Evolutionary conservation across 768 basidiomycete species (phyloP), one percentile per base, ranked within the genome.

Genomic region (Termitomyces eurrhizus): DNA sequence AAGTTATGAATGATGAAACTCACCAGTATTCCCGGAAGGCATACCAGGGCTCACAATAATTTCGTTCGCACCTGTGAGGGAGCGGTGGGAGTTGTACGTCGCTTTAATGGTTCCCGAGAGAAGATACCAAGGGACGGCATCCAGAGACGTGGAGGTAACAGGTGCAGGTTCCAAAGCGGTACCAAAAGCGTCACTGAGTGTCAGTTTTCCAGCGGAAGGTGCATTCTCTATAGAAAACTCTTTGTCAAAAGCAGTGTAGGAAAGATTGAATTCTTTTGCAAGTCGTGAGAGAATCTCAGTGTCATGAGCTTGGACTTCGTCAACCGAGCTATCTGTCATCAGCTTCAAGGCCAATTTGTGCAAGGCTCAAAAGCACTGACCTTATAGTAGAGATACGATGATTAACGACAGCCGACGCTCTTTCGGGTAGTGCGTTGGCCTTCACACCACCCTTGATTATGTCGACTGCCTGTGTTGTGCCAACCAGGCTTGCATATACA

Each of bases 401-500:
- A 67, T 92, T 90, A 33, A 92, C 79, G 26, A 91, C 70, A 0
- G 86, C 88, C 69, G 76, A 85, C 1, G 83, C 87, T 58, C 75
- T 78, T 72, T 93, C 92, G 0, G 92, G 92, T 26, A 95, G 80
- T 32, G 91, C 90, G 66, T 93, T 93, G 32, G 80, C 78, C 72
- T 92, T 92, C 33, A 87, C 82, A 12, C 86, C 87, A 24, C 85
- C 85, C n/a, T 77, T 74, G 39, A 86, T 79, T 13, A 94, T 68
- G 66, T 92, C 90, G 48, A 88, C 80, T 1, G 92, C 92, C 70
- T 92, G 89, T 1, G 92, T 92, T 4, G 89, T 92, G 37, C 84
- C 78, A 4, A 85, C 75, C 9, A 86, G 68, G 62, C 77, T 84
- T 57, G 76, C 78, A 62, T 77, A 74, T 4, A 63, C 29, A 0